These are phyloP conservation scores for Zygnema cylindricum DNA, from an alignment of 139 green algal genomes.

Conservation along the genomic window DNA sequence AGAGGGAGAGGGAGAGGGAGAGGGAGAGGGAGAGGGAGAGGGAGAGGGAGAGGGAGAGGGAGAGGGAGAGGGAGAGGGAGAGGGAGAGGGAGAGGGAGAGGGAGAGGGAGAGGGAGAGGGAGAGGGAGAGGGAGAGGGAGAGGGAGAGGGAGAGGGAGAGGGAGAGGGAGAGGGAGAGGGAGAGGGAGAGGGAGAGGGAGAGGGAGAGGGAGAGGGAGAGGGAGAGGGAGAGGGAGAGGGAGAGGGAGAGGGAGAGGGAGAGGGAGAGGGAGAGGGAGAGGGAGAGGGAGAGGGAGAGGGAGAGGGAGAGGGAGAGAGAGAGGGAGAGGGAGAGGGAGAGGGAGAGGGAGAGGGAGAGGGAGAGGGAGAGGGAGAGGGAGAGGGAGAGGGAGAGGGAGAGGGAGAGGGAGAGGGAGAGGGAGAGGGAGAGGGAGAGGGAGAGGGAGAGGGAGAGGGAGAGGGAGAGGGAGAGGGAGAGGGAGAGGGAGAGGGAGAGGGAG, in stretches of 20 bases:
- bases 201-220: slow-evolving; percentile 15
- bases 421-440: neutral
- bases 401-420: slow-evolving; percentile 15
- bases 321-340: slow-evolving; percentile 18
- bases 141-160: slow-evolving; percentile 14
- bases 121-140: neutral
- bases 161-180: slow-evolving; percentile 18
- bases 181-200: neutral
- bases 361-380: slow-evolving; percentile 19
- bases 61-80: slow-evolving; percentile 19
- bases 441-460: slow-evolving; percentile 14
- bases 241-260: slow-evolving; percentile 10
- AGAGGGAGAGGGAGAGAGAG: slow-evolving; percentile 13
- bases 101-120: slow-evolving; percentile 15
- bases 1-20: slow-evolving; percentile 8
- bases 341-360: neutral
- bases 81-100: neutral
- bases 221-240: slow-evolving; percentile 21
- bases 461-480: slow-evolving; percentile 18
- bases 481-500: neutral
- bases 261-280: slow-evolving; percentile 7
- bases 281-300: slow-evolving; percentile 15
- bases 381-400: neutral
- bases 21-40: slow-evolving; percentile 18
- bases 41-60: neutral